Evolutionary conservation across 208 protist genomes (phyloP).

Genomic region (Angomonas deanei): DNA sequence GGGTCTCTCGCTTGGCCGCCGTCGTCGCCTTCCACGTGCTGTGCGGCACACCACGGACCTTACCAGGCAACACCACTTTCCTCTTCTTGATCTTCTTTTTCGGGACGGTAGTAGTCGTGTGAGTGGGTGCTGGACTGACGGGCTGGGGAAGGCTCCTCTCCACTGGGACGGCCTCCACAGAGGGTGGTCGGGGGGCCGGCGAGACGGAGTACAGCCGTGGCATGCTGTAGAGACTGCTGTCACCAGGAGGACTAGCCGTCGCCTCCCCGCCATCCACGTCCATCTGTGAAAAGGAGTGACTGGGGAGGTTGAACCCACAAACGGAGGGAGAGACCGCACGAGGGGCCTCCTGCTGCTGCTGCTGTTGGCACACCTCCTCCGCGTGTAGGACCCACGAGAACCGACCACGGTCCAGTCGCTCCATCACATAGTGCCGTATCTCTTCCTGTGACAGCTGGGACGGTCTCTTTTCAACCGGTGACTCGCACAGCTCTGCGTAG

Average conservation of each 20-base stretch:
- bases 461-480: neutral
- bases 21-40: neutral
- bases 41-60: too few relatives aligned
- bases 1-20: neutral
- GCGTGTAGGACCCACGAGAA: neutral
- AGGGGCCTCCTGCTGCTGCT: neutral
- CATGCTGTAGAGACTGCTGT: too few relatives aligned
- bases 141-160: too few relatives aligned
- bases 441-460: neutral
- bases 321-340: neutral
- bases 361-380: neutral
- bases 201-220: neutral
- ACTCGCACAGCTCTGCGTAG: too few relatives aligned
- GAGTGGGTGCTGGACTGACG: neutral
- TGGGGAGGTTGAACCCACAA: neutral
- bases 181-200: neutral
- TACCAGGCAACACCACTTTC: too few relatives aligned
- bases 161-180: neutral
- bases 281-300: neutral
- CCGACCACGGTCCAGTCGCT: neutral
- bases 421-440: neutral
- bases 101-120: neutral
- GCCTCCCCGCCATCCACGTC: neutral
- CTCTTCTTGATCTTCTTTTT: neutral
- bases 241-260: too few relatives aligned